A percentile compares a stretch with the other conserved stretches of the same genome.
Evolutionary conservation across 23 red algal species (phyloP).

Genomic region (Gracilaria domingensis): DNA sequence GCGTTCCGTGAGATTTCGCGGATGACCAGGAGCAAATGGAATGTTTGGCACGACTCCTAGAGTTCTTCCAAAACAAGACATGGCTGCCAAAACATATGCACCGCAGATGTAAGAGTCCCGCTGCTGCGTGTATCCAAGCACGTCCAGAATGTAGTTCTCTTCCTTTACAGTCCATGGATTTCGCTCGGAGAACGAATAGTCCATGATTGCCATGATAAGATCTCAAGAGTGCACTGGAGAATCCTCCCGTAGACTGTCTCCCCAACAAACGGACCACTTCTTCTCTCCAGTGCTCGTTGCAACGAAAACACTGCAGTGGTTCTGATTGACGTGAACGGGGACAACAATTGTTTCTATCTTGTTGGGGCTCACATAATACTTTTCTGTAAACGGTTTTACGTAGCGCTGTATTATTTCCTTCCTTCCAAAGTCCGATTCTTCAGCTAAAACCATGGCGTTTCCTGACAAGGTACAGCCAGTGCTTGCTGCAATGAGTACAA

Average conservation of each 20-base stretch:
- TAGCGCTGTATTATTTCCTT: too few relatives aligned
- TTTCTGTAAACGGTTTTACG: too few relatives aligned
- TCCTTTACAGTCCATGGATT: neutral
- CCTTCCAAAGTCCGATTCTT: too few relatives aligned
- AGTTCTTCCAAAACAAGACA: neutral
- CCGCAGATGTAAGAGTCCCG: neutral
- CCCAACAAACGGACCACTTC: neutral
- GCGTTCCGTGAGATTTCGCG: neutral
- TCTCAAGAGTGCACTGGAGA: neutral
- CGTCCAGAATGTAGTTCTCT: slow-evolving; percentile 14
- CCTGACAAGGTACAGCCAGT: too few relatives aligned
- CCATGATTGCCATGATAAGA: neutral
- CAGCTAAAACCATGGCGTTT: too few relatives aligned
- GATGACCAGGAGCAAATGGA: neutral
- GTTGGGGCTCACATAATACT: too few relatives aligned
- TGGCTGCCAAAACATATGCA: neutral
- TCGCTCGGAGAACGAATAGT: neutral
- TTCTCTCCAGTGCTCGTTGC: neutral
- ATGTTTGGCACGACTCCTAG: neutral
- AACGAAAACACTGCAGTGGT: neutral
- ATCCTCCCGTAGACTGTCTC: neutral
- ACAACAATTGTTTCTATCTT: too few relatives aligned
- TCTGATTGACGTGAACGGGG: neutral
- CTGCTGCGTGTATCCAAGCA: neutral
- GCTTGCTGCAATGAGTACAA: too few relatives aligned